A percentile compares a stretch with the other conserved stretches of the same genome.
These are phyloP conservation scores for Pichia kluyveri DNA, from an alignment of 805 yeast genomes.

Conservation along the genomic window DNA sequence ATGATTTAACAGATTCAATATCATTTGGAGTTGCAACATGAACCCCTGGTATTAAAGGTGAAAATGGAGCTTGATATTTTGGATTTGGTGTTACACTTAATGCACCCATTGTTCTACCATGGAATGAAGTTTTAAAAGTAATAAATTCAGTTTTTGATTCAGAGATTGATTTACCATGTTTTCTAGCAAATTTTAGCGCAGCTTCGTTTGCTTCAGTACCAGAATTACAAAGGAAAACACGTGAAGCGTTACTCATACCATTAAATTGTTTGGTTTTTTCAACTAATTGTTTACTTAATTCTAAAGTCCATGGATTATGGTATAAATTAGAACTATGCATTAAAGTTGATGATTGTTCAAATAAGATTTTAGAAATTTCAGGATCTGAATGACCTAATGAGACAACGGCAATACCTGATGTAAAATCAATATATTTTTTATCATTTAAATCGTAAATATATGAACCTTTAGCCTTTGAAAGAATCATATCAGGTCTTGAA, in stretches of 20 bases:
- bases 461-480: conserved; percentile 79
- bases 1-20: conserved; percentile 45
- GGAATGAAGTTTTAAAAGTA: conserved; percentile 86
- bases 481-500: conserved; percentile 66
- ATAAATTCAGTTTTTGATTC: conserved; percentile 64
- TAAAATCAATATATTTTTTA: conserved; percentile 75
- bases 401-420: conserved; percentile 97
- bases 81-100: conserved; percentile 86
- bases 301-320: conserved; percentile 78
- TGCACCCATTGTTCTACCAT: conserved; percentile 93
- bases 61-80: conserved; percentile 86
- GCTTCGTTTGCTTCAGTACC: conserved; percentile 37
- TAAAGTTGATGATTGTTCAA: conserved; percentile 62
- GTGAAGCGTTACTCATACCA: conserved; percentile 73
- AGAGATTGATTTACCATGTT: conserved; percentile 53
- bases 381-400: conserved; percentile 82
- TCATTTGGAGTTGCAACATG: conserved; percentile 56
- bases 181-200: conserved; percentile 61
- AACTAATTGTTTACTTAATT: conserved; percentile 63
- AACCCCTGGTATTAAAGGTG: conserved; percentile 88
- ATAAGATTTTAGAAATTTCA: conserved; percentile 59
- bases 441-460: conserved; percentile 73
- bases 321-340: conserved; percentile 82
- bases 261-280: conserved; percentile 59
- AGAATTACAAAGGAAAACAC: conserved; percentile 57